phyloP scores from a whole-genome alignment of 306 rosid species.

The Begonia fuchsioides region DNA sequence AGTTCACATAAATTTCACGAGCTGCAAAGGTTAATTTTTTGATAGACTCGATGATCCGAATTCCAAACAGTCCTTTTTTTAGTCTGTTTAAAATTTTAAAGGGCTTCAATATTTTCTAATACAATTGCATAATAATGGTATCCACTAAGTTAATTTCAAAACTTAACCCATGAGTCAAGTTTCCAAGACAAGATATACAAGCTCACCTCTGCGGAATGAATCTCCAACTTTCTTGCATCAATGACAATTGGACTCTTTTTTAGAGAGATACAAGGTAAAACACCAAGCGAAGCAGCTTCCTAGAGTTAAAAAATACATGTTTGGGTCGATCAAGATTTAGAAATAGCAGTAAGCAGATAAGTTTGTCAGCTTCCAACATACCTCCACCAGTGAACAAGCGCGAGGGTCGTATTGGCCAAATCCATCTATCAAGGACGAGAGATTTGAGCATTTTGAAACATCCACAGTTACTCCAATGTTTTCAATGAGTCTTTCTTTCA shows the following conservation, averaged over 20 bases:
- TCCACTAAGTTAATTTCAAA: neutral
- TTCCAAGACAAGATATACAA: neutral
- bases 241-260: slow-evolving; percentile 58
- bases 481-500: slow-evolving; percentile 56
- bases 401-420: slow-evolving; percentile 96
- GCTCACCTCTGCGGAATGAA: slow-evolving; percentile 73
- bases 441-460: slow-evolving; percentile 38
- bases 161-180: neutral
- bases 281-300: slow-evolving; percentile 94
- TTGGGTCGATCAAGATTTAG: slow-evolving; percentile 9
- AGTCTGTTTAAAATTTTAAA: too few relatives aligned
- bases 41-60: too few relatives aligned
- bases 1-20: too few relatives aligned
- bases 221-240: slow-evolving; percentile 48
- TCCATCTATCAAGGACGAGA: slow-evolving; percentile 69
- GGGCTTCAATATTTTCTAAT: too few relatives aligned
- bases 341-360: slow-evolving; percentile 2
- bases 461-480: slow-evolving; percentile 46
- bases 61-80: too few relatives aligned
- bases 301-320: slow-evolving; percentile 21
- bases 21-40: too few relatives aligned
- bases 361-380: slow-evolving; percentile 23
- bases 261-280: slow-evolving; percentile 60
- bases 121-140: neutral
- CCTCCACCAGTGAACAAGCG: slow-evolving; percentile 80